A percentile compares a stretch with the other conserved stretches of the same genome.
Evolutionary conservation across 306 rosid species (phyloP).

Genomic region (Geum urbanum): DNA sequence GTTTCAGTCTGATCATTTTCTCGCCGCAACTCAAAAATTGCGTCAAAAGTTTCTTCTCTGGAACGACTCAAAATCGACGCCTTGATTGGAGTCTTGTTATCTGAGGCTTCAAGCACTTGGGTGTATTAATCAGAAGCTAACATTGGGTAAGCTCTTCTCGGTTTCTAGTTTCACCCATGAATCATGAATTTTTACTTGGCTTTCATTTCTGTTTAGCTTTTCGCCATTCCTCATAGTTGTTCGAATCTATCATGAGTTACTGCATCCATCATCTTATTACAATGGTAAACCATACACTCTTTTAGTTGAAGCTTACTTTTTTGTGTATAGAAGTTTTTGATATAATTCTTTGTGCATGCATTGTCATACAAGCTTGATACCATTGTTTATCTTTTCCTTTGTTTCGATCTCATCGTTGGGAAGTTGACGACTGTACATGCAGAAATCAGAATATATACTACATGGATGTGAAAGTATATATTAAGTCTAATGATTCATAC

Average conservation of each 20-base stretch:
- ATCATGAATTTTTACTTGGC: neutral
- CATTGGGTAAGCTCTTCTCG: neutral
- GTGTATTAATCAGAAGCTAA: neutral
- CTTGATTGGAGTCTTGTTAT: no score
- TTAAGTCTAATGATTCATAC: conserved; percentile 9
- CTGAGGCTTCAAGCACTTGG: neutral
- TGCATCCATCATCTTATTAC: no score
- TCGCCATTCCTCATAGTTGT: neutral
- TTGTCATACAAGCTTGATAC: neutral
- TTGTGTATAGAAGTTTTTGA: no score
- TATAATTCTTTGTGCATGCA: no score
- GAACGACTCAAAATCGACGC: neutral
- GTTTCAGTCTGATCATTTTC: neutral
- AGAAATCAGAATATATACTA: neutral
- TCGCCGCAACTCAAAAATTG: conserved; percentile 1
- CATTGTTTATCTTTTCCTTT: neutral
- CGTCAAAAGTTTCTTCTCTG: neutral
- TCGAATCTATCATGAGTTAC: no score
- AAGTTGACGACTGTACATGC: conserved; percentile 17
- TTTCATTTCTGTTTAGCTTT: neutral
- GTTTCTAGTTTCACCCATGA: neutral
- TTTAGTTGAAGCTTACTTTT: no score
- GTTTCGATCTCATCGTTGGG: conserved; percentile 7
- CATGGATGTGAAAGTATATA: neutral
- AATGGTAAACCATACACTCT: no score